A percentile compares a stretch with the other conserved stretches of the same genome.
phyloP scores from a whole-genome alignment of 805 yeast species.

The Candida sonorensis region DNA sequence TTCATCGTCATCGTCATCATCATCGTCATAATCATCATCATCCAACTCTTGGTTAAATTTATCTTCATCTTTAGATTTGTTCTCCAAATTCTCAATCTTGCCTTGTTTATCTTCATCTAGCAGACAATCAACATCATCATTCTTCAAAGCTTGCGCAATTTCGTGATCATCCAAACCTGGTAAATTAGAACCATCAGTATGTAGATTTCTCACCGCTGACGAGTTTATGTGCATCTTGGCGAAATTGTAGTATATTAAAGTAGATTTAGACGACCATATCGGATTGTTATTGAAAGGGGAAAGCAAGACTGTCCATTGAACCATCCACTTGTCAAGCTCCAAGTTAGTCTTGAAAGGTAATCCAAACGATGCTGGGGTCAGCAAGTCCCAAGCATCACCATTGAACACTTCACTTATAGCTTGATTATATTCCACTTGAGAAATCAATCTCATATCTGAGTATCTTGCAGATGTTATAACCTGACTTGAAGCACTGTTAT shows the following conservation, averaged over 20 bases:
- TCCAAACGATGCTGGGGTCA: conserved; percentile 57
- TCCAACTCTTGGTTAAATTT: too few species aligned
- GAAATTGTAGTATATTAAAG: conserved; percentile 63
- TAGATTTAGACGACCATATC: conserved; percentile 63
- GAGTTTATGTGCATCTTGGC: conserved; percentile 70
- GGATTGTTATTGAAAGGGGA: conserved; percentile 48
- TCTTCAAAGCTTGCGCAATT: conserved; percentile 3
- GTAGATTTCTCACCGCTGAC: conserved; percentile 38
- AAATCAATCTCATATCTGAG: conserved; percentile 52
- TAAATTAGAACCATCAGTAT: conserved; percentile 24
- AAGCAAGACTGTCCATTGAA: conserved; percentile 65
- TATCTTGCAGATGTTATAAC: conserved; percentile 12
- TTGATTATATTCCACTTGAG: conserved; percentile 63
- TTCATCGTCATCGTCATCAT: conserved; percentile 8
- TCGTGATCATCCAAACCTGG: conserved; percentile 19
- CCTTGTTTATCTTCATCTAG: conserved; percentile 10
- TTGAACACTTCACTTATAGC: conserved; percentile 52
- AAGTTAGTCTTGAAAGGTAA: conserved; percentile 61
- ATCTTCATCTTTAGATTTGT: conserved; percentile 27
- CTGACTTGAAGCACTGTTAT: conserved; percentile 1
- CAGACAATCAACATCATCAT: conserved; percentile 6
- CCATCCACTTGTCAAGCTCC: conserved; percentile 74
- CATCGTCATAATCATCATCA: conserved; percentile 13
- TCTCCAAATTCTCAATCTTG: conserved; percentile 15
- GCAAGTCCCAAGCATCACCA: conserved; percentile 54